Base-by-base conservation (phyloP, 1,139 yeast genomes). In the Hemisphaericaspora xylofermentans region DNA sequence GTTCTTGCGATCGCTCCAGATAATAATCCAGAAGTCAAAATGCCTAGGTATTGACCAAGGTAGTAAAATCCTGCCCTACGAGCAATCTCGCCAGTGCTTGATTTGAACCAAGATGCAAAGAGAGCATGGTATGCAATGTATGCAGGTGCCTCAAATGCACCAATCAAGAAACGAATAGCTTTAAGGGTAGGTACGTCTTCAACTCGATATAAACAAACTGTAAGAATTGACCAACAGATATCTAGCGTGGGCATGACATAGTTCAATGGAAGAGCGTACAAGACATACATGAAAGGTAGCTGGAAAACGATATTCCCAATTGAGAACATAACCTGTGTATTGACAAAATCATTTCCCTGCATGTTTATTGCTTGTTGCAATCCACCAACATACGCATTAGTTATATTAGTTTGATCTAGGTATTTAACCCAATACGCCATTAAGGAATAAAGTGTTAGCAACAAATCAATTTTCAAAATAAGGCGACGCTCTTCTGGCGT, bases 351-450 rank as follows among this genome's bases (percentile, higher is more conserved):
- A 49, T 80, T 81, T n/a, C 87, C 87, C 47, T 69, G 60, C 78
- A 85, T 76, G 22, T 71, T 65, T 34, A 84, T 63, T 38, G 72
- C 80, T 51, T 79, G 79, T 47, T 76, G 65, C 72, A 84, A 69
- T 9, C 84, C 82, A 14, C 84, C 76, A 36, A 83, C 81, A 56
- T 84, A 84, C n/a, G 89, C 88, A 54, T 80, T 81, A 42, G 78
- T 76, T 40, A 80, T 64, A 53, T 76, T 78, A 35, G 80, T 69
- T 44, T 76, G 76, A 57, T 84, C 91, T 39, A 84, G 64, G 43
- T 80, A 80, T 54, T 84, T 84, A 38, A 81, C 82, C 85, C 88
- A 84, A 58, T 82, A 83, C 16, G 82, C 78, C 63, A 80, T 63
- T 51, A 82, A 67, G 26, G 84, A 73, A 57, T 79, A 84, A 32